Evolutionary conservation across 805 yeast genomes (phyloP).

Genomic region (Lipomyces yamadae): DNA sequence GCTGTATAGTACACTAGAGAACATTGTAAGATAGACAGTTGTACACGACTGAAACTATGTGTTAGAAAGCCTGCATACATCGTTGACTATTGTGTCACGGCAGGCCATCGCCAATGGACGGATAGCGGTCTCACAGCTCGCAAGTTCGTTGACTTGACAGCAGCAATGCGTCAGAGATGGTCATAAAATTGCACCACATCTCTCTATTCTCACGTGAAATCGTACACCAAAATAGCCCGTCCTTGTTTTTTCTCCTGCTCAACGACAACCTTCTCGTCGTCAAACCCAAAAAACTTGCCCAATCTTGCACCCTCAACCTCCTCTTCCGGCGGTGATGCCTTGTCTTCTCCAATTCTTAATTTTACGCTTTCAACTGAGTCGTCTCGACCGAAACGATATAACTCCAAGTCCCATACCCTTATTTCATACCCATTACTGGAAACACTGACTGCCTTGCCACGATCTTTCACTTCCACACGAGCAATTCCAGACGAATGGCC

Average conservation of each 20-base stretch:
- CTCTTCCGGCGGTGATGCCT: background rate
- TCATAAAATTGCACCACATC: background rate
- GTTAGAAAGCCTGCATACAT: background rate
- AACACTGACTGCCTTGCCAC: conserved; percentile 33
- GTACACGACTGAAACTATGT: background rate
- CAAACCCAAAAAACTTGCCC: conserved; percentile 29
- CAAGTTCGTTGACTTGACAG: no score
- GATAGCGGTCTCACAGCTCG: background rate
- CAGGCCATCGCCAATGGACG: background rate
- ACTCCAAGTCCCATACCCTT: conserved; percentile 31
- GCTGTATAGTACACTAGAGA: background rate
- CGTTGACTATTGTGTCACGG: background rate
- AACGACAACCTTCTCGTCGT: conserved; percentile 35
- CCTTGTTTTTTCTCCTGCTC: conserved; percentile 20
- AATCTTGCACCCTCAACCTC: conserved; percentile 4
- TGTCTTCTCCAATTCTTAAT: conserved; percentile 4
- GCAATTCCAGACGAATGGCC: conserved; percentile 33
- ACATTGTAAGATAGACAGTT: background rate
- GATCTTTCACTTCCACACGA: conserved; percentile 23
- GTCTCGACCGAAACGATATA: background rate
- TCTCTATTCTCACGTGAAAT: conserved; percentile 22
- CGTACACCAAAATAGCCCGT: conserved; percentile 19
- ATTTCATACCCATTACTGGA: conserved; percentile 25
- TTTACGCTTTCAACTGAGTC: conserved; percentile 17
- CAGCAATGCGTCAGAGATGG: no score